Conservation (phyloP, 768 basidiomycete species). For the Leucocoprinus sp. region DNA sequence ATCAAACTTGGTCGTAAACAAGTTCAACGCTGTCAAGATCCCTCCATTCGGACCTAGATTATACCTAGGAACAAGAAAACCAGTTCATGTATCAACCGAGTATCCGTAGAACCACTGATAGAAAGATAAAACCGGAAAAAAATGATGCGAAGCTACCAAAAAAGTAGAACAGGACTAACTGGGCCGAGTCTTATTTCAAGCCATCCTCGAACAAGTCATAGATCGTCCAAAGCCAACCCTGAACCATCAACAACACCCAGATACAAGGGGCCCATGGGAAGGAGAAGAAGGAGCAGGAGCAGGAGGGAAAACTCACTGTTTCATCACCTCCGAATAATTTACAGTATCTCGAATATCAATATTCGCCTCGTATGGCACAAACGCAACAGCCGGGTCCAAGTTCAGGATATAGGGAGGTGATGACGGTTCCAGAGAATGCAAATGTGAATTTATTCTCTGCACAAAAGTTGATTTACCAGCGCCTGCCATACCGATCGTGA, state of each 20-base stretch:
- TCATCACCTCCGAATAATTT: conserved; percentile 98
- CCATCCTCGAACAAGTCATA: not conserved
- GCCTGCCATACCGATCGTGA: conserved; percentile 94
- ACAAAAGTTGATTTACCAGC: conserved; percentile 98
- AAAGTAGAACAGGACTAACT: not conserved
- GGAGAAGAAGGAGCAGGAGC: conserved; percentile 15
- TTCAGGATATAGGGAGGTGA: conserved; percentile 93
- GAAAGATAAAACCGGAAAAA: not conserved
- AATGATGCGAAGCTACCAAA: not conserved
- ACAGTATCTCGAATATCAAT: conserved; percentile 98
- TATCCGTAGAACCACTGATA: too few species aligned
- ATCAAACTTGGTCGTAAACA: conserved; percentile 99
- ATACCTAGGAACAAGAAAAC: conserved; percentile 48
- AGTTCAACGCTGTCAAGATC: conserved; percentile 91
- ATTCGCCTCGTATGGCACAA: conserved; percentile 89
- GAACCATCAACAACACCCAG: too few species aligned
- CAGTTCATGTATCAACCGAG: not conserved
- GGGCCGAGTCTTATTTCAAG: not conserved
- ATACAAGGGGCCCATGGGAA: too few species aligned
- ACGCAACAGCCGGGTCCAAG: conserved; percentile 92
- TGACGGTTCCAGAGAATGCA: conserved; percentile 59
- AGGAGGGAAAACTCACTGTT: conserved; percentile 67
- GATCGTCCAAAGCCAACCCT: not conserved
- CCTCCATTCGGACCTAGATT: conserved; percentile 98
- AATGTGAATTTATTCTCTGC: conserved; percentile 86